Base-by-base conservation (phyloP, 768 basidiomycete species). In the Gloeopeniophorella convolvens region DNA sequence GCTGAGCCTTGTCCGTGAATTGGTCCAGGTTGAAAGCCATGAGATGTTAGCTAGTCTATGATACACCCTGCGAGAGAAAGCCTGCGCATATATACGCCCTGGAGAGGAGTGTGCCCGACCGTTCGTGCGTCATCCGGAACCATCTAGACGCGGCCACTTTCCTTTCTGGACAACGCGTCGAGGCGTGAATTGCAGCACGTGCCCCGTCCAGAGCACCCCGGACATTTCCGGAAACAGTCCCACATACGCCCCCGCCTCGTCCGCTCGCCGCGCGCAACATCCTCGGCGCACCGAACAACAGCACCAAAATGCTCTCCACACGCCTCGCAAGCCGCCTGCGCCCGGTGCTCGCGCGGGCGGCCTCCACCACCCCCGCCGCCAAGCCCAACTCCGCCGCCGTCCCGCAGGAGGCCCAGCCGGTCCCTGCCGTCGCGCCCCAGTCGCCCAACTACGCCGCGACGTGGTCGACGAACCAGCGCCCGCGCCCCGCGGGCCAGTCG, bases 401-500 rank as follows among this genome's bases (percentile, higher is more conserved):
- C 15, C 56, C 60, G 10, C 50, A 60, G 21, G 43, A 42, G 13
- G 52, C 59, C 59, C 36, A 57, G 49, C 27, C 63, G 3, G 51
- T 63, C 21, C 50, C 64, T 39, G 60, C 71, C 34, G 59, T 66
- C 37, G 66, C 72, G 35, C 66, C 69, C 23, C 95, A 97, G 71
- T 75, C 93, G 5, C 90, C 95, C 52, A 96, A 97, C 69, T 75
- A 78, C 59, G 70, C 85, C 5, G 65, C 75, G 31, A 86, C 86
- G 57, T 98, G 94, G 94, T 89, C 91, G 2, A 80, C 83, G 16
- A 83, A 68, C 60, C 95, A 98, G 70, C 77, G 71, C 32, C 72
- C 82, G 8, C 84, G 90, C 46, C 82, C 82, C 9, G 70, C 67
- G 13, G 68, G 71, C 41, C 70, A 67, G 20, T 77, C 78, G 10